Evolutionary conservation across 768 basidiomycete species (phyloP).

Genomic region (Boletellus ananas): DNA sequence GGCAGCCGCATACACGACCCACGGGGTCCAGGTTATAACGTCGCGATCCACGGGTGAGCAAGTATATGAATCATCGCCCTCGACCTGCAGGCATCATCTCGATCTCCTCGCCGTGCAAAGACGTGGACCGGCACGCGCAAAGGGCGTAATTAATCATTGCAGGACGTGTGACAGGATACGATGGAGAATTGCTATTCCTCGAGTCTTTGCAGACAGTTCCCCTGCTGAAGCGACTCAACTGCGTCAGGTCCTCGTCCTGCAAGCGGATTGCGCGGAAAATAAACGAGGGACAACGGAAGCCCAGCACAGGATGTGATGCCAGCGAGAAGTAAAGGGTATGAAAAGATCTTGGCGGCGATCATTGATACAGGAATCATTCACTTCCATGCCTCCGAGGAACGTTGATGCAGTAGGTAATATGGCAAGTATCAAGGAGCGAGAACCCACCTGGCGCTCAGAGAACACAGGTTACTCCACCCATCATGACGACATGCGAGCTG

Average conservation of each 20-base stretch:
- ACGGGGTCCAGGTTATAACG: constrained; percentile 10
- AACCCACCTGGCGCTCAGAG: neutral
- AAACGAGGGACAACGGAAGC: neutral
- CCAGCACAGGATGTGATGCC: neutral
- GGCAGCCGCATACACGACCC: neutral
- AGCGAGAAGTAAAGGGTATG: neutral
- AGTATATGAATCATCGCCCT: constrained; percentile 15
- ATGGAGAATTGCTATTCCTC: neutral
- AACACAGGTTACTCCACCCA: neutral
- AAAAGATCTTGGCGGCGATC: neutral
- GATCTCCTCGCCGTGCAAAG: neutral
- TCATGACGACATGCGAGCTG: neutral
- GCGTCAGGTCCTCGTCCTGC: neutral
- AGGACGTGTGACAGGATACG: neutral
- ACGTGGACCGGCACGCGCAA: neutral
- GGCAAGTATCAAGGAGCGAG: neutral
- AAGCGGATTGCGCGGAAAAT: neutral
- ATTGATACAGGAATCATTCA: neutral
- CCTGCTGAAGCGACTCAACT: neutral
- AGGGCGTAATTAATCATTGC: neutral
- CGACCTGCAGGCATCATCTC: constrained; percentile 4
- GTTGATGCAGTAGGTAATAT: too few relatives aligned
- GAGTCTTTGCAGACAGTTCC: neutral
- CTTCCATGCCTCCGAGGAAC: neutral
- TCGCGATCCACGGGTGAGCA: neutral